A percentile compares a stretch with the other conserved stretches of the same genome.
Evolutionary conservation across 768 basidiomycete genomes (phyloP).

Genomic region (Amanita exitialis): DNA sequence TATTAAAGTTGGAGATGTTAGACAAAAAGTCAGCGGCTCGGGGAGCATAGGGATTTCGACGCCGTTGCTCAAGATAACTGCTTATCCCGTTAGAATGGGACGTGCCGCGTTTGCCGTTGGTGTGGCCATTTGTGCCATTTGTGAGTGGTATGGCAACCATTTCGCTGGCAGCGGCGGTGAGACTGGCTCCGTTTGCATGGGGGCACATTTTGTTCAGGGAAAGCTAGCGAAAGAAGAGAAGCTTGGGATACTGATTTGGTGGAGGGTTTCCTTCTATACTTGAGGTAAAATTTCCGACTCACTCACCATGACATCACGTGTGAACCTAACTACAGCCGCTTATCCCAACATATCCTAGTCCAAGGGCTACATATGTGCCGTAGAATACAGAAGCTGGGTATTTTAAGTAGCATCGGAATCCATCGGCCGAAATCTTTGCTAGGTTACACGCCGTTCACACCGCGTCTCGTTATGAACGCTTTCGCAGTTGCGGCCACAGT

Average conservation of each 20-base stretch:
- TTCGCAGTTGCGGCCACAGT: conserved; percentile 68
- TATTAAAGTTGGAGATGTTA: conserved; percentile 89
- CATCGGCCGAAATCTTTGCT: conserved; percentile 12
- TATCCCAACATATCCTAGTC: neutral
- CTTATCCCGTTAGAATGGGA: conserved; percentile 25
- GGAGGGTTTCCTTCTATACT: neutral
- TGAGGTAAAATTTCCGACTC: conserved; percentile 10
- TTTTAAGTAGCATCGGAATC: neutral
- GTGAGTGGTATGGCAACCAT: conserved; percentile 65
- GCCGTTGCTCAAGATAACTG: conserved; percentile 27
- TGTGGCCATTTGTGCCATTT: conserved; percentile 21
- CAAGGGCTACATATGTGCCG: neutral
- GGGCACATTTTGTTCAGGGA: conserved; percentile 48
- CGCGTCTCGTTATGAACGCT: conserved; percentile 69
- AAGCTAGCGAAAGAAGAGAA: conserved; percentile 8
- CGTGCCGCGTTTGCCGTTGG: conserved; percentile 35
- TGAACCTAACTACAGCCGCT: neutral
- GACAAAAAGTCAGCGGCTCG: conserved; percentile 89
- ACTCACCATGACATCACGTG: conserved; percentile 5
- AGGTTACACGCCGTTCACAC: conserved; percentile 67
- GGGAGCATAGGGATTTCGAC: conserved; percentile 75
- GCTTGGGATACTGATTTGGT: neutral
- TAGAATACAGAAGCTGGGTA: neutral
- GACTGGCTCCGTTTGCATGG: conserved; percentile 39
- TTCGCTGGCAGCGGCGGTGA: conserved; percentile 35